phyloP scores from a whole-genome alignment of 371 early-diverging fungal genomes.

The Apophysomyces variabilis region DNA sequence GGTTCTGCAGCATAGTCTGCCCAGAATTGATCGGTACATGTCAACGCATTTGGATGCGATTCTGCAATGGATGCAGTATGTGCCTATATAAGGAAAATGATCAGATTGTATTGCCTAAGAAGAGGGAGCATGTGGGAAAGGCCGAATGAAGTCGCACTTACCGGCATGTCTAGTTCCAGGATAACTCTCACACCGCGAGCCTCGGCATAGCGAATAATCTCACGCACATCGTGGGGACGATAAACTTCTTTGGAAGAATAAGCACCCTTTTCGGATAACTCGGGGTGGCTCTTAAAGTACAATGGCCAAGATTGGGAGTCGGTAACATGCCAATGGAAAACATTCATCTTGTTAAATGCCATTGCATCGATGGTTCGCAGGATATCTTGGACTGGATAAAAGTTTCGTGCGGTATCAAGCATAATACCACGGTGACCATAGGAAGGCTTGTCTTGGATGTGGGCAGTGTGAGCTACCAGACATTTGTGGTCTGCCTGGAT shows the following conservation, averaged over 20 bases:
- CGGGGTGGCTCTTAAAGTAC: constrained; percentile 65
- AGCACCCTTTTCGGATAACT: constrained; percentile 69
- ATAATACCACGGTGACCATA: constrained; percentile 77
- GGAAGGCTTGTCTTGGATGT: constrained; percentile 71
- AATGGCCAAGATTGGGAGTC: constrained; percentile 84
- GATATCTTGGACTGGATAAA: constrained; percentile 63
- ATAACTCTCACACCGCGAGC: constrained; percentile 79
- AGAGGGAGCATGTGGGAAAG: not conserved
- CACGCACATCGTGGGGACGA: constrained; percentile 60
- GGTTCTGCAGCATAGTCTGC: constrained; percentile 65
- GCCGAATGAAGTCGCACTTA: not conserved
- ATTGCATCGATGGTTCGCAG: constrained; percentile 78
- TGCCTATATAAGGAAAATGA: constrained; percentile 33
- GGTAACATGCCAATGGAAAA: constrained; percentile 84
- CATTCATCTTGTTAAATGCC: constrained; percentile 81
- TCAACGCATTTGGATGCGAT: constrained; percentile 54
- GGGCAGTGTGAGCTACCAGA: constrained; percentile 54
- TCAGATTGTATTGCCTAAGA: not conserved
- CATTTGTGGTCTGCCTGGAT: constrained; percentile 34
- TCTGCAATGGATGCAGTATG: constrained; percentile 62
- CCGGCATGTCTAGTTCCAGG: constrained; percentile 81
- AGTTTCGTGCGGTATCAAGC: constrained; percentile 82
- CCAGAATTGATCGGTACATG: constrained; percentile 58
- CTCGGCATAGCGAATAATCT: constrained; percentile 64
- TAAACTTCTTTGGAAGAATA: constrained; percentile 64